Evolutionary conservation across 208 protist genomes (phyloP), one percentile per base, ranked within the genome.

Genomic region (Trypanosoma scelopori): DNA sequence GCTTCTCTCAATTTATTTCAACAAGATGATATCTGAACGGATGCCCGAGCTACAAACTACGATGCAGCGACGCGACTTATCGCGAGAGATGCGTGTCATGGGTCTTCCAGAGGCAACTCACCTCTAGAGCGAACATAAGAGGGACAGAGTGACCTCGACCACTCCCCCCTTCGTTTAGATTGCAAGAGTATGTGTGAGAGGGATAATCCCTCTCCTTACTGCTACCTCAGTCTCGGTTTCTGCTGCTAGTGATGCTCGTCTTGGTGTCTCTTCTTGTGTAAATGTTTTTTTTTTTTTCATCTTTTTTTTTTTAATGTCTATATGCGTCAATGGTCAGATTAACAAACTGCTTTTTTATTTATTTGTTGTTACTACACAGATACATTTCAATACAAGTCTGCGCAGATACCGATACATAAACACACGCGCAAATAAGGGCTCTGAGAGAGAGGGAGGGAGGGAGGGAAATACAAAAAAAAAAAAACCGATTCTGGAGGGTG

Each of bases 1-100:
- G 37, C 62, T 94, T 27, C 49, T 92, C 37, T 72, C 65, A n/a
- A 49, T 84, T 18, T 87, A 85, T 39, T 68, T 42, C 57, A 81
- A 82, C 45, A 80, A 78, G 39, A 48, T 52, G 1, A 13, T 42
- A 13, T n/a, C 30, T 42, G 65, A 60, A 27, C 48, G 30, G 7
- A 39, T 53, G 46, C 13, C 41, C 1, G 55, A 39, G 4, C 48
- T 53, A 25, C 32, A 55, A 28, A 49, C 4, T 53, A 43, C 30
- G 22, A n/a, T 30, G 0, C 13, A 48, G 12, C 30, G 43, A 35
- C 61, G 69, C 23, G 74, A 80, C 51, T 43, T 80, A 39, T 20
- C 57, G 28, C 27, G 57, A 18, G 74, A 80, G n/a, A 80, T 80
- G 74, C 74, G 63, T 48, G 50, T 35, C 30, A 55, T 56, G 39